Conservation (phyloP, 2,329 filamentous ascomycete genomes). For the Septoria linicola region DNA sequence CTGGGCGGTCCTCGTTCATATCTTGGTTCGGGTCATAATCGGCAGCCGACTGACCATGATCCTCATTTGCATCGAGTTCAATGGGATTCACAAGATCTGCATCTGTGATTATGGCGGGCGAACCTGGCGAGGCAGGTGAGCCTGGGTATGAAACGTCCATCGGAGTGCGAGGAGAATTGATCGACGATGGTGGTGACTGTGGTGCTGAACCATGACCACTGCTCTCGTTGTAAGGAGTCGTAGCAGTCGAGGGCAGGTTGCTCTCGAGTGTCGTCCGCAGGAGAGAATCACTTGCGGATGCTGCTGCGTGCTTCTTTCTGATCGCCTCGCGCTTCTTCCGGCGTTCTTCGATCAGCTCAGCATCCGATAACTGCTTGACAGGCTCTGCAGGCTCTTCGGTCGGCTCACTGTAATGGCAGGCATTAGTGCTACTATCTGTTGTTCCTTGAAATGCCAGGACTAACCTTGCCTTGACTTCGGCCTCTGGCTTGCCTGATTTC, state of each 20-base stretch:
- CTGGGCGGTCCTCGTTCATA: conserved; percentile 70
- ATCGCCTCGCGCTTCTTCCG: conserved; percentile 82
- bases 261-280: conserved; percentile 60
- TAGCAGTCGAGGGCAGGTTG: conserved; percentile 28
- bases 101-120: conserved; percentile 44
- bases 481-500: conserved; percentile 10
- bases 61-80: conserved; percentile 39
- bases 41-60: conserved; percentile 82
- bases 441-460: conserved; percentile 1
- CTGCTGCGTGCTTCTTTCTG: conserved; percentile 71
- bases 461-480: conserved; percentile 20
- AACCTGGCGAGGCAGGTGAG: conserved; percentile 41
- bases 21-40: conserved; percentile 89
- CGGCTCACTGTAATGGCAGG: conserved; percentile 42
- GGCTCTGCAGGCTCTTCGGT: conserved; percentile 43
- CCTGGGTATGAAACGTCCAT: conserved; percentile 29
- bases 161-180: conserved; percentile 41
- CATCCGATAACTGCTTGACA: conserved; percentile 66
- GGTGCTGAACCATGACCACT: conserved; percentile 29
- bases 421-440: neutral
- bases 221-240: conserved; percentile 41
- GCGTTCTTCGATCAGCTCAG: conserved; percentile 78
- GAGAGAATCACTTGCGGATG: conserved; percentile 59
- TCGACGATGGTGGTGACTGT: conserved; percentile 31
- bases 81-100: conserved; percentile 40